Evolutionary conservation across 2,329 filamentous ascomycete genomes (phyloP).

Genomic region (Teratosphaeriaceae sp.): DNA sequence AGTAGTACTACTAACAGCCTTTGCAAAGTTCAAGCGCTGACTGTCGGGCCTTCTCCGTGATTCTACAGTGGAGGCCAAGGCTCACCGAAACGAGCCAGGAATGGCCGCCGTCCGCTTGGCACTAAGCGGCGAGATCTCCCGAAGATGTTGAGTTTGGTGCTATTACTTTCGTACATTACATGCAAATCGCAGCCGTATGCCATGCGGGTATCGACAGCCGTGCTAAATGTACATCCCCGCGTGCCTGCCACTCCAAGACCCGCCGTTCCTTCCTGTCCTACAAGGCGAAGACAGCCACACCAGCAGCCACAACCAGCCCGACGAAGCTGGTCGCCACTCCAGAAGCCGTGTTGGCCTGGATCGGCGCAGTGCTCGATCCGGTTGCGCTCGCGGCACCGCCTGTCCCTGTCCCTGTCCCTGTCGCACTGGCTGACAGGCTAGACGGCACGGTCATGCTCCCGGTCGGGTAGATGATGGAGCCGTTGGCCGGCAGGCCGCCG

Average conservation of each 20-base stretch:
- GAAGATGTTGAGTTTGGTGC: neutral
- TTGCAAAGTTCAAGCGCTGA: too few relatives aligned
- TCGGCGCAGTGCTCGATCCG: slow-evolving; percentile 21
- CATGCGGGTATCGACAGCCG: neutral
- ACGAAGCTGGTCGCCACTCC: slow-evolving; percentile 32
- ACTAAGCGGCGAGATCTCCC: too few relatives aligned
- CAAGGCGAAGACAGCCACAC: slow-evolving; percentile 33
- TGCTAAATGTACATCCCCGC: neutral
- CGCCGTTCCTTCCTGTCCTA: slow-evolving; percentile 10
- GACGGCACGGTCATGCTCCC: slow-evolving; percentile 27
- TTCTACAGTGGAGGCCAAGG: too few relatives aligned
- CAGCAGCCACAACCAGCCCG: slow-evolving; percentile 33
- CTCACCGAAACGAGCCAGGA: neutral
- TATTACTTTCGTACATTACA: neutral
- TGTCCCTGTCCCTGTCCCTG: too few relatives aligned
- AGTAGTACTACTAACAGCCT: too few relatives aligned
- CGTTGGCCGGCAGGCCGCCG: slow-evolving; percentile 21
- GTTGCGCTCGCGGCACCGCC: slow-evolving; percentile 19
- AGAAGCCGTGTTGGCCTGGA: slow-evolving; percentile 18
- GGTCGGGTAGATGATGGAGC: slow-evolving; percentile 22
- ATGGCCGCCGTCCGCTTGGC: neutral
- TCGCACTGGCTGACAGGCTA: slow-evolving; percentile 15
- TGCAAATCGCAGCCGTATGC: neutral
- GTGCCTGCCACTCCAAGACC: slow-evolving; percentile 34
- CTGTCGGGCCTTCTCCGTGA: too few relatives aligned